Evolutionary conservation across 2,329 filamentous ascomycete species (phyloP).

Genomic region (Botryotinia narcissicola): DNA sequence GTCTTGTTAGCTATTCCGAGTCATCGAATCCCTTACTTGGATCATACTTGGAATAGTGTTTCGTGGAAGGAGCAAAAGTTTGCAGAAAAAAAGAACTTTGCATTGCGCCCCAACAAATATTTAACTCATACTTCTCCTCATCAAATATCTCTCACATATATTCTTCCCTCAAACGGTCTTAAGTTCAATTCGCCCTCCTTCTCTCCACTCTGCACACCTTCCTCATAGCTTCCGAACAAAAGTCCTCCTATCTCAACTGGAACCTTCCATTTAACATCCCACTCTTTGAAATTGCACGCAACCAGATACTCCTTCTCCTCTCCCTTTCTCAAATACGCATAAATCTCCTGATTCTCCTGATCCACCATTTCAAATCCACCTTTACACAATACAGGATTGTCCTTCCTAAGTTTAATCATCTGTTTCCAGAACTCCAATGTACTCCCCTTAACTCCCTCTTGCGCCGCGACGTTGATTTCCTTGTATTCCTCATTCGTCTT

Average conservation of each 20-base stretch:
- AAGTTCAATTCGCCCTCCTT: not conserved
- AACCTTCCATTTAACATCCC: not conserved
- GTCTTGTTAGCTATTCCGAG: not conserved
- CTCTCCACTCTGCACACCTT: not conserved
- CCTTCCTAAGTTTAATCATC: slow-evolving; percentile 24
- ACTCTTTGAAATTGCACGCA: slow-evolving; percentile 10
- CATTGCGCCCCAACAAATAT: not conserved
- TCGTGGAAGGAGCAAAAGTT: not conserved
- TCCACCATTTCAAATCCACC: slow-evolving; percentile 26
- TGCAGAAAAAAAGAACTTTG: not conserved
- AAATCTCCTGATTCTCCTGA: slow-evolving; percentile 16
- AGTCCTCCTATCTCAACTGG: not conserved
- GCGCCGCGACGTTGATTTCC: slow-evolving; percentile 43
- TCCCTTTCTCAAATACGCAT: slow-evolving; percentile 15
- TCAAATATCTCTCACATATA: slow-evolving; percentile 2
- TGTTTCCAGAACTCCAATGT: slow-evolving; percentile 28
- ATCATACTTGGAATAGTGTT: not conserved
- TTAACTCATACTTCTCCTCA: too few species aligned
- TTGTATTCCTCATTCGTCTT: slow-evolving; percentile 53
- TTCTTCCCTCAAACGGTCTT: slow-evolving; percentile 9
- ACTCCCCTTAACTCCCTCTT: slow-evolving; percentile 13
- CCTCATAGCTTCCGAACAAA: slow-evolving; percentile 6
- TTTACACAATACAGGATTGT: slow-evolving; percentile 27
- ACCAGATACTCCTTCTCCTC: slow-evolving; percentile 7
- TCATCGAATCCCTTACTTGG: not conserved